A percentile compares a stretch with the other conserved stretches of the same genome.
Conservation (phyloP, 768 basidiomycete genomes). For the Tulasnella sp. region DNA sequence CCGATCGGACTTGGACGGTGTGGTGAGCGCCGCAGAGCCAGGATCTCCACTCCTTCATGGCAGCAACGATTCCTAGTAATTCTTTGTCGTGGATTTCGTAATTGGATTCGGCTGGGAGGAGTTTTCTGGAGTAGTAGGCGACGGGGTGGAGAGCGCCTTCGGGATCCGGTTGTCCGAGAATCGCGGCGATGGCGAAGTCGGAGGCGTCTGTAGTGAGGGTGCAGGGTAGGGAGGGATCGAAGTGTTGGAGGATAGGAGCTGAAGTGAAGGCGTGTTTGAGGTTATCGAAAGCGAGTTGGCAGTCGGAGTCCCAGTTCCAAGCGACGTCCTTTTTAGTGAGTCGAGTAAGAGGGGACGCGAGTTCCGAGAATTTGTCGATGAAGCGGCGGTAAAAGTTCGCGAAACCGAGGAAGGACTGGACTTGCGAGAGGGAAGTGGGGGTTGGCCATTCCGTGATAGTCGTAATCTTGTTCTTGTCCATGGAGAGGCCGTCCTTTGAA, state of each 20-base stretch:
- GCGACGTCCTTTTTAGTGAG: constrained; percentile 11
- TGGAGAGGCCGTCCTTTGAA: constrained; percentile 27
- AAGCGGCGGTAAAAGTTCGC: constrained; percentile 29
- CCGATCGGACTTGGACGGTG: constrained; percentile 18
- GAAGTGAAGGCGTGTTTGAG: constrained; percentile 27
- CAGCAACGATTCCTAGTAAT: constrained; percentile 32
- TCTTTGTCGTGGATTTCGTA: constrained; percentile 37
- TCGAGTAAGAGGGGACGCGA: constrained; percentile 27
- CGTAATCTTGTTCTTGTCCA: constrained; percentile 32
- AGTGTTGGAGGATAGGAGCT: constrained; percentile 27
- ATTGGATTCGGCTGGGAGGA: constrained; percentile 24
- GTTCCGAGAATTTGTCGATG: constrained; percentile 30
- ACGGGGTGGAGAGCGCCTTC: constrained; percentile 23
- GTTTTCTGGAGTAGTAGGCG: constrained; percentile 23
- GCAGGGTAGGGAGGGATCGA: constrained; percentile 30
- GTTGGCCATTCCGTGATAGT: constrained; percentile 32
- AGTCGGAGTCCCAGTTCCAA: constrained; percentile 15
- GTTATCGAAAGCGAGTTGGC: neutral
- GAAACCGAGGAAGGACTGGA: constrained; percentile 32
- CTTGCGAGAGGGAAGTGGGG: constrained; percentile 30
- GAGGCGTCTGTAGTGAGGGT: constrained; percentile 7
- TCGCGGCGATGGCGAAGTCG: constrained; percentile 1
- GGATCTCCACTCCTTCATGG: neutral
- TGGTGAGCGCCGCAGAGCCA: neutral
- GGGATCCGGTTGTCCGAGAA: neutral